Evolutionary conservation across 768 basidiomycete species (phyloP).

Genomic region (Leucocoprinus sp.): DNA sequence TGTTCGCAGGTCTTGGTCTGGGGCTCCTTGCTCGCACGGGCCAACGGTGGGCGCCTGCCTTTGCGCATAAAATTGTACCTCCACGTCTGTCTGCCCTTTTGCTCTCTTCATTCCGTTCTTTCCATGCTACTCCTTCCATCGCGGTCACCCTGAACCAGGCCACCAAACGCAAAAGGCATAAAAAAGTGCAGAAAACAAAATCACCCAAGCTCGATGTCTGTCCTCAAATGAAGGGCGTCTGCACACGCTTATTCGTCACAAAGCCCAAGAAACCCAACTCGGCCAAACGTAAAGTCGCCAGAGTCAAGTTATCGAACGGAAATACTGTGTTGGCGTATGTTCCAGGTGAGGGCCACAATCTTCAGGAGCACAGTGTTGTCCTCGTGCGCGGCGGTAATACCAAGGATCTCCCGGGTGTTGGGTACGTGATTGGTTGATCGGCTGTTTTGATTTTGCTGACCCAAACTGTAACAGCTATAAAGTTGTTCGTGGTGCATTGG

Average conservation of each 20-base stretch:
- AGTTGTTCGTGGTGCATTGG: conserved; percentile 84
- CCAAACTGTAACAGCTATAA: conserved; percentile 65
- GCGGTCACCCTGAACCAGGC: conserved; percentile 80
- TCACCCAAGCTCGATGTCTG: conserved; percentile 75
- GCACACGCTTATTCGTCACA: conserved; percentile 67
- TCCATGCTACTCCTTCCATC: conserved; percentile 54
- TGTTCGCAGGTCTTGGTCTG: conserved; percentile 32
- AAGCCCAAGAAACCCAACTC: conserved; percentile 99
- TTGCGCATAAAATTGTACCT: conserved; percentile 14
- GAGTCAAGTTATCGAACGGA: conserved; percentile 87
- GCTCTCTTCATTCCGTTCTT: conserved; percentile 20
- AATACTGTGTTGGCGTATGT: conserved; percentile 90
- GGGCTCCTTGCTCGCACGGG: conserved; percentile 24
- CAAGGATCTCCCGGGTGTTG: conserved; percentile 96
- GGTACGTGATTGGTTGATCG: conserved; percentile 37
- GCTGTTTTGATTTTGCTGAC: not conserved
- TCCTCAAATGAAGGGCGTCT: conserved; percentile 90
- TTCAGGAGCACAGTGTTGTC: conserved; percentile 97
- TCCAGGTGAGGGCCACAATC: conserved; percentile 93
- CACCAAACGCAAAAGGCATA: conserved; percentile 62
- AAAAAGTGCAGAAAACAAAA: conserved; percentile 42
- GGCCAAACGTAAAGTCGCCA: conserved; percentile 93
- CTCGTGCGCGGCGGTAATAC: conserved; percentile 91
- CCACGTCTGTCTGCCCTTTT: conserved; percentile 3
- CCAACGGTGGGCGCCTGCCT: conserved; percentile 20